phyloP scores from a whole-genome alignment of 208 protist genomes.

The Leishmania guyanensis region DNA sequence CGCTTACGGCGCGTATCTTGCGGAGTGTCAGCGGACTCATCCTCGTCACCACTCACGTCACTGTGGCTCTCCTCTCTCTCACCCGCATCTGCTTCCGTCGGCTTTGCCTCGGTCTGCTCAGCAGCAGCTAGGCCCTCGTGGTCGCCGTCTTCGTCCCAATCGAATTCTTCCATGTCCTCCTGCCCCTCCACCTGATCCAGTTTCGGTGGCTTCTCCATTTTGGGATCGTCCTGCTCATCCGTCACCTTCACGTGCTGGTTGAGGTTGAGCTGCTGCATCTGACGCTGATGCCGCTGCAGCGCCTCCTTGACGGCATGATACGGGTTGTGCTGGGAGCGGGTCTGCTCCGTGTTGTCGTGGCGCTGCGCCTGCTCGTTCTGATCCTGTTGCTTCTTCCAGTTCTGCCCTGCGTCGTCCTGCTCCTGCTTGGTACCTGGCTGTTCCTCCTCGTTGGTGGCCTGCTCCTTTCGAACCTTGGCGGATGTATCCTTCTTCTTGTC shows the following conservation, averaged over 20 bases:
- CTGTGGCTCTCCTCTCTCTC: slow-evolving; percentile 23
- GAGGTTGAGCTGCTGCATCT: slow-evolving; percentile 83
- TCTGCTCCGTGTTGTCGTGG: slow-evolving; percentile 79
- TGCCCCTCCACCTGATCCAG: slow-evolving; percentile 39
- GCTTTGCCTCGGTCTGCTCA: slow-evolving; percentile 42
- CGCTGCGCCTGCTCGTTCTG: slow-evolving; percentile 70
- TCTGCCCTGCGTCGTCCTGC: slow-evolving; percentile 81
- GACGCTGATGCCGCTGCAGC: slow-evolving; percentile 77
- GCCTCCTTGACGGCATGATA: slow-evolving; percentile 90
- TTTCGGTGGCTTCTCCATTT: slow-evolving; percentile 47
- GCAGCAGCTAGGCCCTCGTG: slow-evolving; percentile 43
- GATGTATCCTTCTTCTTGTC: slow-evolving; percentile 60
- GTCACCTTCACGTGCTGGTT: slow-evolving; percentile 77
- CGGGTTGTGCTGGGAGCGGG: slow-evolving; percentile 75
- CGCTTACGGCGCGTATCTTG: slow-evolving; percentile 45
- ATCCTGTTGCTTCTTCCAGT: slow-evolving; percentile 81
- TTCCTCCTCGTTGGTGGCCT: slow-evolving; percentile 69
- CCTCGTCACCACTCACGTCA: slow-evolving; percentile 22
- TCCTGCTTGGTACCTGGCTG: slow-evolving; percentile 77
- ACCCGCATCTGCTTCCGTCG: slow-evolving; percentile 17
- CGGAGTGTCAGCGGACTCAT: slow-evolving; percentile 34
- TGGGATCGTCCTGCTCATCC: slow-evolving; percentile 50
- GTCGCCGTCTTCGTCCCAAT: slow-evolving; percentile 73
- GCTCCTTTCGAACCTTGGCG: slow-evolving; percentile 45
- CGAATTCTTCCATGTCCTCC: slow-evolving; percentile 55